A percentile compares a stretch with the other conserved stretches of the same genome.
phyloP scores from a whole-genome alignment of 164 flowering plant genomes.

The Malania oleifera region DNA sequence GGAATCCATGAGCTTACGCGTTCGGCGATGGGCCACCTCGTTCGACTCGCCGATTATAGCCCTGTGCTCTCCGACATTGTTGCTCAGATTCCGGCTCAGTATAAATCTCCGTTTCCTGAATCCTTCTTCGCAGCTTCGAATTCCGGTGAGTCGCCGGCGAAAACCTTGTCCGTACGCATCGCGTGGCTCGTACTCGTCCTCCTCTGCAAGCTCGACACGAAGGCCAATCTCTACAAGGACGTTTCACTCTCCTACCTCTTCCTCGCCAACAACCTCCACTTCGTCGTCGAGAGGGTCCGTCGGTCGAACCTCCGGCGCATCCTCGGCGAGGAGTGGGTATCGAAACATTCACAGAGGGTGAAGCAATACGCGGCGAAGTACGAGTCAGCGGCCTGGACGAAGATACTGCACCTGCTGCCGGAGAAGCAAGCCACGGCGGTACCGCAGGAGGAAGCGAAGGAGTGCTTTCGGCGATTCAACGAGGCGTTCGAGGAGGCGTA shows the following conservation, averaged over 20 bases:
- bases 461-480: slow-evolving; percentile 22
- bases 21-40: slow-evolving; percentile 39
- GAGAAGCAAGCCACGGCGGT: background rate
- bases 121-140: slow-evolving; percentile 12
- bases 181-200: slow-evolving; percentile 39
- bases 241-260: slow-evolving; percentile 36
- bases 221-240: slow-evolving; percentile 34
- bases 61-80: slow-evolving; percentile 22
- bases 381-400: slow-evolving; percentile 31
- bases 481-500: slow-evolving; percentile 34
- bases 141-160: background rate
- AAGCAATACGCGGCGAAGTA: slow-evolving; percentile 26
- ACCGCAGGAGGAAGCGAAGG: slow-evolving; percentile 18
- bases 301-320: slow-evolving; percentile 17
- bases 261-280: slow-evolving; percentile 38
- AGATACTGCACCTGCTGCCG: slow-evolving; percentile 25
- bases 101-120: slow-evolving; percentile 17
- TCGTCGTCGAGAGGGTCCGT: slow-evolving; percentile 19
- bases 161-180: slow-evolving; percentile 17
- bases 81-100: slow-evolving; percentile 11
- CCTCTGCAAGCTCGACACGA: slow-evolving; percentile 39
- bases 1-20: slow-evolving; percentile 49
- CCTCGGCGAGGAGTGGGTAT: slow-evolving; percentile 35
- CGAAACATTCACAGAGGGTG: slow-evolving; percentile 23
- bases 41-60: slow-evolving; percentile 28